Conservation (phyloP, 352 stramenopile genomes). For the Phytophthora macrochlamydospora region DNA sequence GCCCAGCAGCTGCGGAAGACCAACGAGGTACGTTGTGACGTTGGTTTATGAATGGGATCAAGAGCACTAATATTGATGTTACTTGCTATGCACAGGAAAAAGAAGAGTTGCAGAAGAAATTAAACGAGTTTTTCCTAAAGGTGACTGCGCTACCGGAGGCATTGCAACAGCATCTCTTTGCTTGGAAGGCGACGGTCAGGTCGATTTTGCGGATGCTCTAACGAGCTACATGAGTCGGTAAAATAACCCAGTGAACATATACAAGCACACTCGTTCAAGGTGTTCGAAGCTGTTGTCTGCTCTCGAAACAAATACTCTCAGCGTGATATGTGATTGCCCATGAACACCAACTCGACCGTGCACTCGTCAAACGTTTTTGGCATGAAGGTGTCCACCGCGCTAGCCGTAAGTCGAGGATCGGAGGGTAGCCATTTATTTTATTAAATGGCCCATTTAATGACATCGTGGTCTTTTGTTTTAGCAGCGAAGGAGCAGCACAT, state of each 20-base stretch:
- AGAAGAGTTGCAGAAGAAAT: conserved; percentile 78
- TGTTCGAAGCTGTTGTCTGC: no score
- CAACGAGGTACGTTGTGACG: conserved; percentile 48
- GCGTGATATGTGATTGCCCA: no score
- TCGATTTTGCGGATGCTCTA: conserved; percentile 78
- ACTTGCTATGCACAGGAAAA: conserved; percentile 54
- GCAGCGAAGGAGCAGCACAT: no score
- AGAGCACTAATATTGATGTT: background rate
- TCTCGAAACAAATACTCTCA: no score
- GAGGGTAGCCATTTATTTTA: no score
- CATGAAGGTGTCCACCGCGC: no score
- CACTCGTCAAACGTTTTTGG: no score
- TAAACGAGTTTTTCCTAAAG: conserved; percentile 81
- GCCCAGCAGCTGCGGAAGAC: conserved; percentile 62
- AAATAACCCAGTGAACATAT: background rate
- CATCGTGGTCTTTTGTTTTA: no score
- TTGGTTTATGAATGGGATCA: background rate
- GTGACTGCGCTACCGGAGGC: conserved; percentile 66
- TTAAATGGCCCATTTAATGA: no score
- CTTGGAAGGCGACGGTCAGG: conserved; percentile 33
- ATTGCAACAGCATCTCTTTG: conserved; percentile 78
- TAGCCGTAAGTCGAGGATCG: no score
- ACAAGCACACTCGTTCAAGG: no score
- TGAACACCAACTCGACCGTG: no score
- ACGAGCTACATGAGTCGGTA: conserved; percentile 78